Conservation (phyloP, 23 red algal genomes). For the Rhodosorus marinus region DNA sequence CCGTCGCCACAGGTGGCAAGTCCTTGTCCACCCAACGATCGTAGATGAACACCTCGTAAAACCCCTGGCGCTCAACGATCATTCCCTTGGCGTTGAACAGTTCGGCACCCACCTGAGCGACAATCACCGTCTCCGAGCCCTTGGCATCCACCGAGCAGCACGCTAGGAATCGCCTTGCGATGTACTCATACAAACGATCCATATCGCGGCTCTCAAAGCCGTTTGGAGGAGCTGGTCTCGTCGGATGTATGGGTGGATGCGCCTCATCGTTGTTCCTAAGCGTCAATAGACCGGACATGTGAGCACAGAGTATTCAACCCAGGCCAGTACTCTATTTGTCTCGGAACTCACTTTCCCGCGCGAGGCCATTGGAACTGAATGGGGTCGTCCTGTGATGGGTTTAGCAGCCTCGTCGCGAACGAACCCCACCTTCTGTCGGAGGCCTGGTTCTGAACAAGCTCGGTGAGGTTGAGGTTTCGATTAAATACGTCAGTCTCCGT, state of each 20-base stretch:
- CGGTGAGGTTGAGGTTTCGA: conserved; percentile 19
- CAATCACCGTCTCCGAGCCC: conserved; percentile 46
- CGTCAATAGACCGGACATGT: too few species aligned
- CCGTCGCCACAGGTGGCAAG: conserved; percentile 17
- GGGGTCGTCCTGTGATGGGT: conserved; percentile 2
- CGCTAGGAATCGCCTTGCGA: conserved; percentile 74
- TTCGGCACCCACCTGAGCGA: conserved; percentile 32
- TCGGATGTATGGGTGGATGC: conserved; percentile 95
- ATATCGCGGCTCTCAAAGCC: conserved; percentile 23
- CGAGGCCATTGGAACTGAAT: conserved; percentile 61
- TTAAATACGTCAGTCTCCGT: conserved; percentile 85
- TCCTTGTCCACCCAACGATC: conserved; percentile 50
- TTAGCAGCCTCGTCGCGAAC: conserved; percentile 38
- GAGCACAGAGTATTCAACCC: too few species aligned
- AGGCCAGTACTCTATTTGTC: too few species aligned
- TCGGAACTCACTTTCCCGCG: conserved; percentile 11
- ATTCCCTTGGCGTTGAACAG: conserved; percentile 46
- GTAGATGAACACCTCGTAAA: conserved; percentile 55
- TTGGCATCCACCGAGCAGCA: conserved; percentile 67
- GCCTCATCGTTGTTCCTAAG: conserved; percentile 73
- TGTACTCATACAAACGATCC: conserved; percentile 57
- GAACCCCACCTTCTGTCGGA: conserved; percentile 29
- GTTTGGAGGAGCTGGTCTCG: conserved; percentile 20
- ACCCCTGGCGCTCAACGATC: conserved; percentile 45
- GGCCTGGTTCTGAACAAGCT: conserved; percentile 35